Evolutionary conservation across 306 rosid species (phyloP), one percentile per base, ranked within the genome.

Genomic region (Lupinus albus): DNA sequence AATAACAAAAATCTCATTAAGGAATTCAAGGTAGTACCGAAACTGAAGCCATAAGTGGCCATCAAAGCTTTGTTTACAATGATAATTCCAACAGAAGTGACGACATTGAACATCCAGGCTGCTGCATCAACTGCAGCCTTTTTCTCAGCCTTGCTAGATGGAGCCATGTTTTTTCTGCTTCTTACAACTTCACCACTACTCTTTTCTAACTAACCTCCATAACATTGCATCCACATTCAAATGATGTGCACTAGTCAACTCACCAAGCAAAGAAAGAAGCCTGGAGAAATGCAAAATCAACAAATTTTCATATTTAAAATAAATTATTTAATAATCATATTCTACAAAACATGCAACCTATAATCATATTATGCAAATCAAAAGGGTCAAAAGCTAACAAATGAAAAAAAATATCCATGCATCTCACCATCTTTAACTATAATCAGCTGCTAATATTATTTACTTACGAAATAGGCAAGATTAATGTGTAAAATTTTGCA

Each of bases 11-110:
- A 62, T 8, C 17, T 5, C 7, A 20, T 7, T 1, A 36, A 65
- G 47, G 28, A 66, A 59, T 21, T 0, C 12, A 7, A 35, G 38
- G 59, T 16, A 59, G 69, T 84, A 89, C 96, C 96, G 79, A 86
- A 89, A 79, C 93, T 89, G 87, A 89, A 89, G 71, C 89, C 93
- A 64, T 89, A 85, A 36, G 88, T 79, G 49, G 88, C 96, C 96
- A 89, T 89, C 55, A 87, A 84, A 52, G 96, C 91, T 78, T 89
- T 89, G 74, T 89, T 89, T 71, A 89, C 96, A 69, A 89, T 64
- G 73, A 89, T 89, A 57, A 89, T 81, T 72, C 96, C 96, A 81
- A 89, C 96, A 17, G 96, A 89, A 8, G 96, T 83, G 44, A 87
- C 91, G 53, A 89, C 91, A 71, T 89, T 89, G 83, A 89, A 86